Evolutionary conservation across 768 basidiomycete genomes (phyloP).

Genomic region (Bullera alba): DNA sequence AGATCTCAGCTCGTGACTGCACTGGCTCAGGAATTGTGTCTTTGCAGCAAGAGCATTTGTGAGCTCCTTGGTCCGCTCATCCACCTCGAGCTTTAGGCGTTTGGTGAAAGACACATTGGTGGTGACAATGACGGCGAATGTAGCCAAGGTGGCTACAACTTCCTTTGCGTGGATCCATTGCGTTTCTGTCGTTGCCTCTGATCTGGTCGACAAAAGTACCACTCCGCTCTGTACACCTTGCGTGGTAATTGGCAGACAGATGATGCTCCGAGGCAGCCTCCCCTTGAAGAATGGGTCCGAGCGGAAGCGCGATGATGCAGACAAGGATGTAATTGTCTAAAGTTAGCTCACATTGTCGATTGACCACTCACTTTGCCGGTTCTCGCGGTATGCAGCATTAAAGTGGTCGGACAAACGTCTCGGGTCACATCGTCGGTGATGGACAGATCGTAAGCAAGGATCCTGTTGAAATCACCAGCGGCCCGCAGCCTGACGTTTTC

Average conservation of each 20-base stretch:
- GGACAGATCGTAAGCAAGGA: conserved; percentile 14
- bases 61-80: conserved; percentile 21
- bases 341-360: no score
- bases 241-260: conserved; percentile 15
- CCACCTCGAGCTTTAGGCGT: conserved; percentile 20
- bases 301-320: neutral
- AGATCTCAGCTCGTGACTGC: conserved; percentile 37
- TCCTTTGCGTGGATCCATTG: conserved; percentile 9
- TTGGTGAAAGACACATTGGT: conserved; percentile 13
- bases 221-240: conserved; percentile 19
- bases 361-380: conserved; percentile 20
- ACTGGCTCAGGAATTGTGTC: conserved; percentile 24
- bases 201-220: conserved; percentile 16
- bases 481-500: conserved; percentile 9
- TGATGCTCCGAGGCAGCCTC: conserved; percentile 4
- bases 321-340: conserved; percentile 1
- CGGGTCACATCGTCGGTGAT: conserved; percentile 7
- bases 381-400: conserved; percentile 23
- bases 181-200: neutral
- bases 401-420: conserved; percentile 9
- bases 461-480: conserved; percentile 13
- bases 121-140: conserved; percentile 14
- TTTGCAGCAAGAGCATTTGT: conserved; percentile 18
- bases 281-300: conserved; percentile 14
- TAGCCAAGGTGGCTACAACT: conserved; percentile 17